Base-by-base conservation (phyloP, 139 green algal species). In the Marvania coccoides region DNA sequence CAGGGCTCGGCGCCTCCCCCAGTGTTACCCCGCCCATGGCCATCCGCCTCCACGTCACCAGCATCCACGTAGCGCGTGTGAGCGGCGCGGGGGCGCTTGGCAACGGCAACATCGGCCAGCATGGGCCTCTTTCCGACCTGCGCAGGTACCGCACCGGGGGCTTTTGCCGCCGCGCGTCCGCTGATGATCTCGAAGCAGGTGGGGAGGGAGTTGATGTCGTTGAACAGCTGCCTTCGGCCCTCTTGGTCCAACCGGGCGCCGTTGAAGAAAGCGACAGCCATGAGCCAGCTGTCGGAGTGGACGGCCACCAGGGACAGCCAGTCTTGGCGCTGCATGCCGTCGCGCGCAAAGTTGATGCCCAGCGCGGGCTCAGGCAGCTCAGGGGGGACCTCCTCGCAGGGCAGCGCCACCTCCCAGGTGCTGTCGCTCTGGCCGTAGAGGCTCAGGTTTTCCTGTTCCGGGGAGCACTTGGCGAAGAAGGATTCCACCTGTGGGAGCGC, bases 351-450 rank as follows among this genome's bases (percentile, higher is more conserved):
- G 76, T 98, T 98, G 56, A 98, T 95, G 26, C 94, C 94, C 7
- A 98, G 67, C 54, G 89, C 88, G 0, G 94, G 94, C 79, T 99
- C 94, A 2, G 94, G 94, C 57, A 98, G 80, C 79, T 98, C 94
- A 0, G 94, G 91, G 0, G 94, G 94, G 30, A 97, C 90, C 65
- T 99, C 94, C 67, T 98, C 94, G 6, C 85, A 91, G 9, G 94
- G 94, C 35, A 94, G 61, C n/a, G 88, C 83, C 13, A 99, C 91
- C 34, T 81, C 74, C 90, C 90, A 99, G 1, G 46, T 80, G 1
- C 86, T 85, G 47, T 96, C 88, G 0, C 78, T 63, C 10, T 91
- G 81, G 31, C 87, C 93, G 68, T 98, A 98, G 7, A 99, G 77
- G 71, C 90, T 97, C n/a, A 98, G 81, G 71, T 99, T 99, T 30